Percentiles rank a stretch among this genome's conserved stretches.
phyloP scores from a whole-genome alignment of 2,329 filamentous ascomycete genomes.

The Fusarium ramigenum region DNA sequence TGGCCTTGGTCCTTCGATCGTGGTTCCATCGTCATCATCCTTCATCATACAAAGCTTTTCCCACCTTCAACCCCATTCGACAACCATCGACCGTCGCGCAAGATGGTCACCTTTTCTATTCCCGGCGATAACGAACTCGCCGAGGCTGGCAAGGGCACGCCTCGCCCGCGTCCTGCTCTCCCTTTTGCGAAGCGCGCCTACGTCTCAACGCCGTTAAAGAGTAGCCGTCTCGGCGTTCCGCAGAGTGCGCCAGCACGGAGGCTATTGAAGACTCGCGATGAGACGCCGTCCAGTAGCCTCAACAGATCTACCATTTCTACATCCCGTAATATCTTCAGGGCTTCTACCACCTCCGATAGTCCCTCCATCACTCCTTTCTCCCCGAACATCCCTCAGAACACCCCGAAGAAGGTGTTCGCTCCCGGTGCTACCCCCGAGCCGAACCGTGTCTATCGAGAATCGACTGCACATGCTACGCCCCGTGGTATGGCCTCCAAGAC shows the following conservation, averaged over 20 bases:
- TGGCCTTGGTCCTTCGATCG: conserved; percentile 21
- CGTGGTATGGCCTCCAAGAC: conserved; percentile 61
- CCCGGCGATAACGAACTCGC: conserved; percentile 49
- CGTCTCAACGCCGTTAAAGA: conserved; percentile 50
- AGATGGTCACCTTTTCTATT: conserved; percentile 53
- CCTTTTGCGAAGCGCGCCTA: conserved; percentile 56
- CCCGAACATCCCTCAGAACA: conserved; percentile 55
- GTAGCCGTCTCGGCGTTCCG: conserved; percentile 52
- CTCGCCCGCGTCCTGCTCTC: conserved; percentile 52
- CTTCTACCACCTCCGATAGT: conserved; percentile 50
- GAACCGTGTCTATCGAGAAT: conserved; percentile 55
- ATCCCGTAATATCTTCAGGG: conserved; percentile 54
- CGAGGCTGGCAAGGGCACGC: conserved; percentile 48
- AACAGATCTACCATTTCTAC: conserved; percentile 49
- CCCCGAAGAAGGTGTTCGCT: conserved; percentile 60
- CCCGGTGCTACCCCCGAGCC: conserved; percentile 56
- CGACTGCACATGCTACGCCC: conserved; percentile 57
- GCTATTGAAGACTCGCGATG: conserved; percentile 49
- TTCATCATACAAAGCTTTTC: conserved; percentile 10
- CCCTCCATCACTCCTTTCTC: conserved; percentile 53
- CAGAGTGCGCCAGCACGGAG: conserved; percentile 51
- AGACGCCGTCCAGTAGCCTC: conserved; percentile 48
- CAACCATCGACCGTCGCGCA: conserved; percentile 13
- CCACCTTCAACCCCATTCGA: background rate
- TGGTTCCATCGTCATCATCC: conserved; percentile 17